Percentiles rank a stretch among this genome's conserved stretches.
Conservation (phyloP, 352 stramenopile genomes). For the Stramenopiles sp. region DNA sequence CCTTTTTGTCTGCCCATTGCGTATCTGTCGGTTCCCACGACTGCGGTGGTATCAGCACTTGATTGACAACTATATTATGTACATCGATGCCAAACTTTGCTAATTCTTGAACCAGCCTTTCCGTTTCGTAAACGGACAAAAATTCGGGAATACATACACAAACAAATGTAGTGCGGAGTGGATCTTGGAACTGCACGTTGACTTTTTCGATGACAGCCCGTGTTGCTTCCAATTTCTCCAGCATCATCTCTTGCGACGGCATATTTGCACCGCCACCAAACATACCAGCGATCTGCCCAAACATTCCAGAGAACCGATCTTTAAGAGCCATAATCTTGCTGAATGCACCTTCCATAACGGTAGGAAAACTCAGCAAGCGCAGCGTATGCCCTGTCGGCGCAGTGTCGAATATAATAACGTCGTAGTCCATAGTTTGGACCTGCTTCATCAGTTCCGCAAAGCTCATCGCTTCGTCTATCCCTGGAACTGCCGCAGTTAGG, state of each 20-base stretch:
- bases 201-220: conserved; percentile 95
- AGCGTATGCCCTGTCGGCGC: conserved; percentile 91
- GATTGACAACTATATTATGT: conserved; percentile 98
- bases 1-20: conserved; percentile 62
- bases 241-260: conserved; percentile 30
- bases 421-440: conserved; percentile 91
- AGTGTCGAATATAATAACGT: conserved; percentile 94
- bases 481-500: conserved; percentile 88
- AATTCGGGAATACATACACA: conserved; percentile 99
- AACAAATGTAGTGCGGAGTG: conserved; percentile 93
- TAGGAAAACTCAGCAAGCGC: conserved; percentile 85
- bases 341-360: conserved; percentile 91
- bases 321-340: conserved; percentile 94
- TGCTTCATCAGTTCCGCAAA: conserved; percentile 98
- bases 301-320: conserved; percentile 62
- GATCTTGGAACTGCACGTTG: conserved; percentile 94
- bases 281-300: conserved; percentile 47
- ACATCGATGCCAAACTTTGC: conserved; percentile 98
- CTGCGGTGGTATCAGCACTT: conserved; percentile 71
- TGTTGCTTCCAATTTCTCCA: conserved; percentile 82
- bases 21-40: conserved; percentile 28
- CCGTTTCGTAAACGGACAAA: conserved; percentile 96
- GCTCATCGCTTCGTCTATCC: conserved; percentile 96
- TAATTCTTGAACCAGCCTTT: conserved; percentile 94
- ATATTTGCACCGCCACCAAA: conserved; percentile 30